phyloP scores from a whole-genome alignment of 495 filamentous ascomycete species.

The Penicillium waksmanii region DNA sequence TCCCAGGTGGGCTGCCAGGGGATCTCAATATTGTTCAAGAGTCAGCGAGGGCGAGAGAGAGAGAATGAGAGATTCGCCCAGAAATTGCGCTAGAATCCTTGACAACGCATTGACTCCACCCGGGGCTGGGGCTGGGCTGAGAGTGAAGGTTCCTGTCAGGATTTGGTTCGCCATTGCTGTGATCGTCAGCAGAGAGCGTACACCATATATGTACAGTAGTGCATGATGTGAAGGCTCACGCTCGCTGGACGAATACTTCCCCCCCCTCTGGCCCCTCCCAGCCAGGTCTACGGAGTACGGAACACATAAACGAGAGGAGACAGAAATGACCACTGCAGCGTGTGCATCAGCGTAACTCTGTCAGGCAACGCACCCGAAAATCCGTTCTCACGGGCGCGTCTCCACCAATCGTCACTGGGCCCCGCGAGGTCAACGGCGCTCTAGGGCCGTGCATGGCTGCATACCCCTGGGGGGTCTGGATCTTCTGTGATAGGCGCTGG shows the following conservation, averaged over 20 bases:
- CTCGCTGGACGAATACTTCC: not conserved
- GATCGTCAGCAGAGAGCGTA: not conserved
- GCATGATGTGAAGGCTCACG: not conserved
- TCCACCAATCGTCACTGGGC: constrained; percentile 7
- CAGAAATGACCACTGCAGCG: not conserved
- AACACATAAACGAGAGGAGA: not conserved
- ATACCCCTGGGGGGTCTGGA: constrained; percentile 22
- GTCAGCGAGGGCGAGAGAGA: constrained; percentile 7
- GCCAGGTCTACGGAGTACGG: no score
- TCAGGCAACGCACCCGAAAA: constrained; percentile 5
- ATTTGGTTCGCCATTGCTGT: constrained; percentile 3
- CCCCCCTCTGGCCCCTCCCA: not conserved
- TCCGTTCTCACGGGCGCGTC: not conserved
- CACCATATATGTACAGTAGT: not conserved
- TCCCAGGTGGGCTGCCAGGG: constrained; percentile 12
- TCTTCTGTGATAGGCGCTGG: constrained; percentile 21
- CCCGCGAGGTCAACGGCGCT: constrained; percentile 7
- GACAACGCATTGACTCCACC: constrained; percentile 7
- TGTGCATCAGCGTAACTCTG: constrained; percentile 3
- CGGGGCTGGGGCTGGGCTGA: constrained; percentile 4
- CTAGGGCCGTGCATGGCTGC: constrained; percentile 12
- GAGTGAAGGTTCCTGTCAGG: not conserved
- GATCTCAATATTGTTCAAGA: constrained; percentile 13
- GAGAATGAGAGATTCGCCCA: not conserved
- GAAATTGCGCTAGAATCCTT: constrained; percentile 7